Evolutionary conservation across 1,284 basidiomycete genomes (phyloP), one percentile per base, ranked within the genome.

Genomic region (Leccinum subfulvum): DNA sequence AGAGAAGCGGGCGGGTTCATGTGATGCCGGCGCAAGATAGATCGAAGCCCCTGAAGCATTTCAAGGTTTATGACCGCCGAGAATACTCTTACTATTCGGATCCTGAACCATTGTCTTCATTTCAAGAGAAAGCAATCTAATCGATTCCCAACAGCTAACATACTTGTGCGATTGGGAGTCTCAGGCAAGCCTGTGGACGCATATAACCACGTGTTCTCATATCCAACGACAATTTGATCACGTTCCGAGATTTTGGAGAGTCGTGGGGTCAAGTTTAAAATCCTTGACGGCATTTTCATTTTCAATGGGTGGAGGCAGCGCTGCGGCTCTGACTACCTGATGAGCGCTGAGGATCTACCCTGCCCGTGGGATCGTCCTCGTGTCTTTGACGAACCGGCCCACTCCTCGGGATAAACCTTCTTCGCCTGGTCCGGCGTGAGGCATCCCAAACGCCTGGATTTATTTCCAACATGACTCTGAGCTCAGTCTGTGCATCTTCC

Each of bases 381-480:
- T 33, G 74, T 98, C 96, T 66, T 88, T 88, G 54, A 92, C 81
- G 79, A 97, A 97, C 44, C 94, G 84, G 67, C 90, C 91, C 94
- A 98, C 73, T 99, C 97, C 65, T 92, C 92, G 0, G 97, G 93
- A 76, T 95, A 98, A 68, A 89, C 89, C 71, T 90, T 90, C 76
- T 90, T 88, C 41, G 95, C 95, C 73, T 97, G 91, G 65, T 95
- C 92, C 0, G 92, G 91, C 1, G 90, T 92, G 61, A 99, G 84
- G 1, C 97, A 74, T 99, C 97, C 89, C 94, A 96, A 7, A 96
- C 92, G 3, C 94, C 94, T 52, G 97, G 97, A 72, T 99, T 98
- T 74, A 99, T 97, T 80, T 99, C 96, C 62, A 89, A 84, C 92
- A 99, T 95, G 73, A 92, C 85, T 58, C 79, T 83, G 52, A 80